Percentiles rank a stretch among this genome's conserved stretches.
Evolutionary conservation across 2,329 filamentous ascomycete species (phyloP).

Genomic region (Chaetomium olivaceum): DNA sequence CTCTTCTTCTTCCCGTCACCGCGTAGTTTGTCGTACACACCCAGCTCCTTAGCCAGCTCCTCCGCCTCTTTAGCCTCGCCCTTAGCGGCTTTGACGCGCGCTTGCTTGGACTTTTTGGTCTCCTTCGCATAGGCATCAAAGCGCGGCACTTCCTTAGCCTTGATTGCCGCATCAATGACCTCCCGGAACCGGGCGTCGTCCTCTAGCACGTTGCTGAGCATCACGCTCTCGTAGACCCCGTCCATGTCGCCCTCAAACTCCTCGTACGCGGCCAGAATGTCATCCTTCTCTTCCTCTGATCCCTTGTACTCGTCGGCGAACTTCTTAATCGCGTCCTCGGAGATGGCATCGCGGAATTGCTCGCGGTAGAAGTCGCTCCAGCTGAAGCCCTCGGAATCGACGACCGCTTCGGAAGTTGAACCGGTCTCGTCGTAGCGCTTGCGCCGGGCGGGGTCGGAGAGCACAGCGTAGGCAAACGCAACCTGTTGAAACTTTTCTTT

Average conservation of each 20-base stretch:
- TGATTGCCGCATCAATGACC: conserved; percentile 81
- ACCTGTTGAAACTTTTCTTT: conserved; percentile 84
- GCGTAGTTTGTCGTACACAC: conserved; percentile 70
- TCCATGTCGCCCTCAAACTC: conserved; percentile 73
- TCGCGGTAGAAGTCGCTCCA: conserved; percentile 88
- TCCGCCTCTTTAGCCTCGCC: conserved; percentile 72
- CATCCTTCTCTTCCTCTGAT: conserved; percentile 79
- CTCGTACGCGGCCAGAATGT: conserved; percentile 76
- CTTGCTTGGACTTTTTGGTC: conserved; percentile 62
- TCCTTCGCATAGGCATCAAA: conserved; percentile 74
- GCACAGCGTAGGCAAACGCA: conserved; percentile 90
- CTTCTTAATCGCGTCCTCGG: conserved; percentile 69
- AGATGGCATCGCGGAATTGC: conserved; percentile 78
- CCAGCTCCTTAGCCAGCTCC: conserved; percentile 72
- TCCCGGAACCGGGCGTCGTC: conserved; percentile 83
- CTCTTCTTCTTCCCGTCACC: conserved; percentile 48
- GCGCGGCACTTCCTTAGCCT: conserved; percentile 62
- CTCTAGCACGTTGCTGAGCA: conserved; percentile 79
- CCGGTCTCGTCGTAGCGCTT: conserved; percentile 88
- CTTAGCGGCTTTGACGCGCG: conserved; percentile 61
- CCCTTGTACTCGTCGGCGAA: conserved; percentile 80
- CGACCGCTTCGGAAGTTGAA: conserved; percentile 79
- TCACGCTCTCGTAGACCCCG: conserved; percentile 75
- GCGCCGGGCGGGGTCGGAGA: conserved; percentile 79
- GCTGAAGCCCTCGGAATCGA: conserved; percentile 78